Conservation (phyloP, 306 rosid genomes). For the Mucuna pruriens region DNA sequence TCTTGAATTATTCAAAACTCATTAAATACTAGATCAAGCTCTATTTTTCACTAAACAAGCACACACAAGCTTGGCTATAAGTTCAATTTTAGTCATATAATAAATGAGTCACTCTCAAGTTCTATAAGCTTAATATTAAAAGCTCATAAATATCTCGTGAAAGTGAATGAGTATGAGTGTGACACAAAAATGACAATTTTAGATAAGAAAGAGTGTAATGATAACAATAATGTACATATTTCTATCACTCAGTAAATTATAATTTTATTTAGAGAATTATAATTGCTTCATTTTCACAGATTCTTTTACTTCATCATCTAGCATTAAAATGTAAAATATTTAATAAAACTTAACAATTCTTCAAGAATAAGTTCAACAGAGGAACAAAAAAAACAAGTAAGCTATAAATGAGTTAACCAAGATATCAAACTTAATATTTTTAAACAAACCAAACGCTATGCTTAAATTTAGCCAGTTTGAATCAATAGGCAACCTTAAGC, state of each 20-base stretch:
- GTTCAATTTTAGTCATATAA: neutral
- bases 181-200: neutral
- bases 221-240: neutral
- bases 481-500: constrained; percentile 3
- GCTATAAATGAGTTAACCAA: neutral
- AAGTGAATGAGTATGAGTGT: neutral
- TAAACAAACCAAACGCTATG: neutral
- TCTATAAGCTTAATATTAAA: neutral
- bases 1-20: neutral
- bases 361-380: neutral
- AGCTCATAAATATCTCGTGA: neutral
- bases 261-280: neutral
- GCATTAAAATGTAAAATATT: neutral
- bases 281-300: neutral
- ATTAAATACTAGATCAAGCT: neutral
- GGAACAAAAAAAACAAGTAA: neutral
- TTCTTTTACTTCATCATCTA: neutral
- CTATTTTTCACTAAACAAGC: neutral
- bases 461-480: neutral
- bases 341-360: neutral
- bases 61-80: neutral
- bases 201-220: neutral
- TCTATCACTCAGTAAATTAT: neutral
- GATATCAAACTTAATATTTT: neutral
- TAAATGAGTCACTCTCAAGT: neutral